Evolutionary conservation across 257 asterid genomes (phyloP).

Genomic region (Lithospermum erythrorhizon): DNA sequence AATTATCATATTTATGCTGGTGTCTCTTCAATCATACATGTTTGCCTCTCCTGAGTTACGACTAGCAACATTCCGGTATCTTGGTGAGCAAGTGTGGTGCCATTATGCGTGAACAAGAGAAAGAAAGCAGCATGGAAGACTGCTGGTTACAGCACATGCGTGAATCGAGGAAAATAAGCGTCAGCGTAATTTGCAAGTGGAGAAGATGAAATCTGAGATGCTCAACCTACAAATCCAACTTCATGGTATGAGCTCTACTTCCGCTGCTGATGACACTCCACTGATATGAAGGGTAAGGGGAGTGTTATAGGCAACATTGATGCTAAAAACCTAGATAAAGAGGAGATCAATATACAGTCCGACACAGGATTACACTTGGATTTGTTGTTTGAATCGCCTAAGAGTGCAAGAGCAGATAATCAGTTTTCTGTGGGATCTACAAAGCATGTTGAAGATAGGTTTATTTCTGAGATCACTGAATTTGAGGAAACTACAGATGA

Average conservation of each 20-base stretch:
- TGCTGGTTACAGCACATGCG: constrained; percentile 86
- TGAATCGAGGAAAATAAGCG: constrained; percentile 82
- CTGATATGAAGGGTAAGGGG: constrained; percentile 63
- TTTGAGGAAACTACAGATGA: constrained; percentile 47
- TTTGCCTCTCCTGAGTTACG: constrained; percentile 88
- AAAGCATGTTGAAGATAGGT: constrained; percentile 33
- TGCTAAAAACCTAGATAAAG: no score
- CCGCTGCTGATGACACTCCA: constrained; percentile 42
- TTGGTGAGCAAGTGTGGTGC: constrained; percentile 99
- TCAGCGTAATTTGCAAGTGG: constrained; percentile 91
- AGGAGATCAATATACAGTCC: no score
- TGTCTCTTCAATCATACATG: constrained; percentile 93
- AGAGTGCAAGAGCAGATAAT: no score
- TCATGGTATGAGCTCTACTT: constrained; percentile 52
- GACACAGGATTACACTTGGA: no score
- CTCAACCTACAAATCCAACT: constrained; percentile 89
- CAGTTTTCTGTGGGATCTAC: constrained; percentile 29
- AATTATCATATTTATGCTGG: constrained; percentile 78
- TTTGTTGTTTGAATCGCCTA: no score
- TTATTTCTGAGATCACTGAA: constrained; percentile 65
- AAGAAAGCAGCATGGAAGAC: constrained; percentile 91
- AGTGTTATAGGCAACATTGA: no score
- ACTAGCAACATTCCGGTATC: constrained; percentile 95
- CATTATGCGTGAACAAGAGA: constrained; percentile 94
- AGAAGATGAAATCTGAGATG: constrained; percentile 99